phyloP scores from a whole-genome alignment of 2,329 filamentous ascomycete genomes.

The Nectriaceae sp. region DNA sequence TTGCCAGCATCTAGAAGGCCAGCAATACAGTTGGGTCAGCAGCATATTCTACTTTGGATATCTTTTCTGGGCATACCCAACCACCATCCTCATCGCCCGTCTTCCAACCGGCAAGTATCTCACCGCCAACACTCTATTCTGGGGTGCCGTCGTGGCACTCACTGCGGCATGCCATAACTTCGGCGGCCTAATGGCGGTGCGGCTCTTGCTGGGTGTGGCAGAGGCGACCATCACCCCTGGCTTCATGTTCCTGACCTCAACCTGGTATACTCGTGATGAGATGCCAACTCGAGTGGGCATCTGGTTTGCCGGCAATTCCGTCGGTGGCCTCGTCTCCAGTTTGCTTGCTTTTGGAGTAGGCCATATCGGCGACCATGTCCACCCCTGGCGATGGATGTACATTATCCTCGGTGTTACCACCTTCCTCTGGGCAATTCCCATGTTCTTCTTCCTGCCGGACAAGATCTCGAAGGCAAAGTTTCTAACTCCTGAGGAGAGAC shows the following conservation, averaged over 20 bases:
- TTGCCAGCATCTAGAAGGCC: constrained; percentile 29
- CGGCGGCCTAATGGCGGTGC: constrained; percentile 49
- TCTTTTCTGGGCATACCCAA: constrained; percentile 52
- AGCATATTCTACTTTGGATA: constrained; percentile 47
- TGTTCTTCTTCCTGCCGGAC: constrained; percentile 54
- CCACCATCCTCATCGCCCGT: constrained; percentile 48
- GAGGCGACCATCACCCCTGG: constrained; percentile 57
- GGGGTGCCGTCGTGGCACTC: constrained; percentile 48
- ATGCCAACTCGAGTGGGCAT: constrained; percentile 55
- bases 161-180: constrained; percentile 50
- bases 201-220: constrained; percentile 55
- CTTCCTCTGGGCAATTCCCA: constrained; percentile 50
- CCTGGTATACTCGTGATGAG: constrained; percentile 59
- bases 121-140: constrained; percentile 49
- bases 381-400: constrained; percentile 60
- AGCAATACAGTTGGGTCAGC: constrained; percentile 66
- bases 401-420: constrained; percentile 54
- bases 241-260: constrained; percentile 57
- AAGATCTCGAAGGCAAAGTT: constrained; percentile 58
- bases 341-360: constrained; percentile 58
- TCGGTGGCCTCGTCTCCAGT: constrained; percentile 49
- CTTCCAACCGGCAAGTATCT: constrained; percentile 51
- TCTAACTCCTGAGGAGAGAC: constrained; percentile 53
- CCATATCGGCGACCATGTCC: constrained; percentile 48
- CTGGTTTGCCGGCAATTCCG: constrained; percentile 56